phyloP scores from a whole-genome alignment of 179 eudicot species.

The Silene vulgaris region DNA sequence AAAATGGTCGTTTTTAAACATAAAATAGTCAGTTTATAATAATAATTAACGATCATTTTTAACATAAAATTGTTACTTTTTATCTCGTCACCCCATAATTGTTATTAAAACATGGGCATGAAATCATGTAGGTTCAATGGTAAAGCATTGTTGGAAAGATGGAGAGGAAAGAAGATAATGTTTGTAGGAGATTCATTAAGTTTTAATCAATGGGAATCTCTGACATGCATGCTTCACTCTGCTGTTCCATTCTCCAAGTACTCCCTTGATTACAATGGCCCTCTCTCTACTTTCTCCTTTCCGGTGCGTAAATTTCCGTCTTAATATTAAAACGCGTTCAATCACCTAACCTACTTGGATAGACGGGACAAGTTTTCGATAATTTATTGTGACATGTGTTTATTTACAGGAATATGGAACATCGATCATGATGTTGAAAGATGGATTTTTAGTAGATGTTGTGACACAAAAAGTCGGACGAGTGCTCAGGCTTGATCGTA shows the following conservation, averaged over 20 bases:
- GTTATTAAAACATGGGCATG: background rate
- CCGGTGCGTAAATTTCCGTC: slow-evolving; percentile 26
- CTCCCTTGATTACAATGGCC: slow-evolving; percentile 19
- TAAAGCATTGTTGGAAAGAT: slow-evolving; percentile 38
- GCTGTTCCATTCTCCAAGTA: slow-evolving; percentile 45
- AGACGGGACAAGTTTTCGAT: background rate
- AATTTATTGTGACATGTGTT: background rate
- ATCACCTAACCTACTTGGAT: no score
- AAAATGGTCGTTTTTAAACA: no score
- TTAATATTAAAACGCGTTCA: no score
- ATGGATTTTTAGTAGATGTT: slow-evolving; percentile 38
- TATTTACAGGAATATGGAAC: slow-evolving; percentile 29
- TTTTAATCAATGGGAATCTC: slow-evolving; percentile 61
- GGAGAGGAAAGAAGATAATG: slow-evolving; percentile 54
- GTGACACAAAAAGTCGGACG: slow-evolving; percentile 20
- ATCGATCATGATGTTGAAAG: slow-evolving; percentile 32
- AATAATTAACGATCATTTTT: no score
- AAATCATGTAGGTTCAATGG: slow-evolving; percentile 43
- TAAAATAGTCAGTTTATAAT: no score
- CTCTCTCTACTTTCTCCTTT: slow-evolving; percentile 37
- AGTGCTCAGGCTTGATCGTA: slow-evolving; percentile 36
- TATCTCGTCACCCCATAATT: no score
- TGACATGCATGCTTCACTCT: slow-evolving; percentile 63
- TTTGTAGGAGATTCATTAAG: slow-evolving; percentile 79
- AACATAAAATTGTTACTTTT: no score